Percentiles rank a stretch among this genome's conserved stretches.
phyloP scores from a whole-genome alignment of 345 rosid genomes.

The Salix suchowensis region DNA sequence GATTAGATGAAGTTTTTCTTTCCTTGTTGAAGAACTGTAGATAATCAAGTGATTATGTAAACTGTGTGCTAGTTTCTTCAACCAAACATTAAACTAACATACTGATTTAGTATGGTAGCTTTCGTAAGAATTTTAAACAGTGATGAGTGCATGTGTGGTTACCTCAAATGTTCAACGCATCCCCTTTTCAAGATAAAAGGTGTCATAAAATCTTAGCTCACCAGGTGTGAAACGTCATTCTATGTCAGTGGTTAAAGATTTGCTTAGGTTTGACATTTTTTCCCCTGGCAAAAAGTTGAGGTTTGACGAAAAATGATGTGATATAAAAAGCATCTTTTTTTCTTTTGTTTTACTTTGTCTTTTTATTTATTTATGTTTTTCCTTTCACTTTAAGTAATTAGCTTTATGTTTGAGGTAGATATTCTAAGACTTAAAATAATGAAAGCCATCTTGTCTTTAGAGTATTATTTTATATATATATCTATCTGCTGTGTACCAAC shows the following conservation, averaged over 20 bases:
- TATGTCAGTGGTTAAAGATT: neutral
- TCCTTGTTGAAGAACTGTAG: neutral
- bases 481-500: neutral
- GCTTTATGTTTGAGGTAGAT: neutral
- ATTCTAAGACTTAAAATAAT: neutral
- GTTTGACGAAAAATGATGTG: neutral
- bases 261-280: neutral
- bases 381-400: neutral
- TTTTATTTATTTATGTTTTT: neutral
- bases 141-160: neutral
- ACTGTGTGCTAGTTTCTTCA: neutral
- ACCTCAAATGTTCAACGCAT: neutral
- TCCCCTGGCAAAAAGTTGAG: neutral
- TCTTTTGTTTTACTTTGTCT: neutral
- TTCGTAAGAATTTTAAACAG: neutral
- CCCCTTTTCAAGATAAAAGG: neutral
- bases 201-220: neutral
- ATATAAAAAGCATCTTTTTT: neutral
- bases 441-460: neutral
- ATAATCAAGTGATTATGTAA: neutral
- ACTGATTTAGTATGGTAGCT: neutral
- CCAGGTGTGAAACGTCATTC: neutral
- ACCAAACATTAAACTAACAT: neutral
- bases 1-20: neutral
- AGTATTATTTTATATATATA: neutral